These are phyloP conservation scores for Colletotrichum destructivum DNA, from an alignment of 2,329 filamentous ascomycete species.

Conservation along the genomic window DNA sequence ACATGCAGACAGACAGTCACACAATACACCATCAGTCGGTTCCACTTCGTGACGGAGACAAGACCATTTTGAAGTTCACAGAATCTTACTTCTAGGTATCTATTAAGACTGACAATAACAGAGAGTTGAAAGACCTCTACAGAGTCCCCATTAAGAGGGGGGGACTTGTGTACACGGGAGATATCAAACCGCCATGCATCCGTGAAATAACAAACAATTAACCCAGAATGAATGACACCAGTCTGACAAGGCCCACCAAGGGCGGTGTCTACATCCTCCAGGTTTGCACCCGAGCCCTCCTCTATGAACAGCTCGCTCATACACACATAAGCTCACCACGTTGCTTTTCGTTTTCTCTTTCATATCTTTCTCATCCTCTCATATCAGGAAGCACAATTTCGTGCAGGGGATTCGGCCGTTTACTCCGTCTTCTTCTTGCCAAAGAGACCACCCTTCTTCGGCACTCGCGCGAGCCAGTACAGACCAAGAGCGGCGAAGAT, in stretches of 20 bases:
- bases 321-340: background rate
- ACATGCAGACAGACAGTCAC: too few species aligned
- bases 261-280: background rate
- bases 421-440: constrained; percentile 53
- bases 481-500: constrained; percentile 67
- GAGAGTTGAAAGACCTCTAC: background rate
- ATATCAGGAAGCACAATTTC: background rate
- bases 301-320: constrained; percentile 33
- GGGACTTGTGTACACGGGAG: constrained; percentile 2
- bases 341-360: background rate
- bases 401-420: background rate
- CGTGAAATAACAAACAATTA: background rate
- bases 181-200: background rate
- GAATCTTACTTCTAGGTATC: constrained; percentile 16
- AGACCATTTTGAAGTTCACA: too few species aligned
- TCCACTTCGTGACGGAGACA: background rate
- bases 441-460: constrained; percentile 54
- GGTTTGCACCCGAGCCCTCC: constrained; percentile 31
- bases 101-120: constrained; percentile 12
- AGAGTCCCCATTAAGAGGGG: background rate
- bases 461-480: constrained; percentile 69
- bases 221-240: background rate
- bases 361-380: constrained; percentile 11
- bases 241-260: background rate
- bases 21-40: background rate